Percentiles rank a stretch among this genome's conserved stretches.
These are phyloP conservation scores for Skeletonema menzelii DNA, from an alignment of 108 stramenopile species.

Conservation along the genomic window DNA sequence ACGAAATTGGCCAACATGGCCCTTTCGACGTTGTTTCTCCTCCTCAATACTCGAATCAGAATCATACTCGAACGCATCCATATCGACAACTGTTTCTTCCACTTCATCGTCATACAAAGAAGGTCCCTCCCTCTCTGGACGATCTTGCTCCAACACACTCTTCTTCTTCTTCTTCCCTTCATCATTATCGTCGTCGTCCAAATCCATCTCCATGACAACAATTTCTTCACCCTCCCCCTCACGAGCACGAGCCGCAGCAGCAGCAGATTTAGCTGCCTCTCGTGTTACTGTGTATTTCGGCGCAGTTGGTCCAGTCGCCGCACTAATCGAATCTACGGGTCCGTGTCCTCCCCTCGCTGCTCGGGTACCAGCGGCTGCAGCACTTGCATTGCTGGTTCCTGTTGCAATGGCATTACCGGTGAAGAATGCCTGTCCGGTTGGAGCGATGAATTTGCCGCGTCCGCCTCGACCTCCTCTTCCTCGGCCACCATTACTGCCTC, in stretches of 20 bases:
- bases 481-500: slow-evolving; percentile 43
- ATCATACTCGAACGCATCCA: slow-evolving; percentile 67
- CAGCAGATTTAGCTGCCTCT: slow-evolving; percentile 31
- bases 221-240: slow-evolving; percentile 74
- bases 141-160: slow-evolving; percentile 5
- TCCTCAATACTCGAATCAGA: slow-evolving; percentile 81
- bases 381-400: slow-evolving; percentile 12
- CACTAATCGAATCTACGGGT: not conserved
- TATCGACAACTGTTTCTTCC: slow-evolving; percentile 13
- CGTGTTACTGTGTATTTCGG: slow-evolving; percentile 7
- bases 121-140: slow-evolving; percentile 11
- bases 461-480: slow-evolving; percentile 24
- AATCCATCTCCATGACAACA: slow-evolving; percentile 66
- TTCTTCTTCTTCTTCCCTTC: slow-evolving; percentile 15
- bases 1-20: not conserved
- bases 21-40: not conserved
- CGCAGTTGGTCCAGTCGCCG: not conserved
- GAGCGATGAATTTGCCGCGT: slow-evolving; percentile 56
- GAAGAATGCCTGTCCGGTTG: slow-evolving; percentile 78
- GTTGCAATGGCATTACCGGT: slow-evolving; percentile 45
- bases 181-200: slow-evolving; percentile 45
- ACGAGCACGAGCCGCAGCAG: slow-evolving; percentile 32
- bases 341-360: slow-evolving; percentile 9
- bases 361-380: slow-evolving; percentile 18
- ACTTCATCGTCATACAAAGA: slow-evolving; percentile 35